Evolutionary conservation across 192 early-diverging fungal species (phyloP), one percentile per base, ranked within the genome.

Genomic region (Coemansia sp.): DNA sequence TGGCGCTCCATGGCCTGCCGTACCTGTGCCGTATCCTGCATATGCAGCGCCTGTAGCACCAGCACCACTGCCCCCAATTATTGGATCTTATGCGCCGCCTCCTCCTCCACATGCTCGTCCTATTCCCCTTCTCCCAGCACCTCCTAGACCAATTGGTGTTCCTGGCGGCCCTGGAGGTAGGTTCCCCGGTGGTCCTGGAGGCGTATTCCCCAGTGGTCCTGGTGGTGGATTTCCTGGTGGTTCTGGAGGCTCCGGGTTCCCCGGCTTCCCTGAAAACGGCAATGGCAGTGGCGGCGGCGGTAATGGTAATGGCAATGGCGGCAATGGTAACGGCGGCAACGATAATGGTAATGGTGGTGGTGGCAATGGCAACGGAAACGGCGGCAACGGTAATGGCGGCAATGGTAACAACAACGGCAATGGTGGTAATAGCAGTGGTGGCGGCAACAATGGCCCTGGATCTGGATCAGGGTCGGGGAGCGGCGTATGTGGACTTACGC

Each of bases 401-500:
- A 56, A 56, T 51, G 68, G 56, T 34, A 38, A 19, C 27, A 41
- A 56, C 23, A 58, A 44, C 28, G 47, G 44, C 9, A 7, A 9
- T 32, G n/a, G 22, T 27, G 24, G 47, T 3, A 18, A 31, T 12
- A 26, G 48, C 16, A 41, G 27, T 14, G 34, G 49, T 49, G 41
- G 31, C 49, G 34, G 19, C 16, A 58, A 59, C 22, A 52, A 53
- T 26, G 62, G 68, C 18, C 14, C 32, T 19, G 58, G 62, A 21
- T 56, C 59, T 7, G 68, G 61, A 7, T 54, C 62, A 1, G 41
- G 28, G 14, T 60, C 44, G 2, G 69, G 58, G 31, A 56, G 50
- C 34, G 66, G 66, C 10, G 41, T 68, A 2, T 80, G 77, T 47
- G 77, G 71, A 0, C 57, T 80, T 7, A 64, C 68, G 6, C 47